Conservation (phyloP, 116 monocot species). For the Posidonia oceanica region DNA sequence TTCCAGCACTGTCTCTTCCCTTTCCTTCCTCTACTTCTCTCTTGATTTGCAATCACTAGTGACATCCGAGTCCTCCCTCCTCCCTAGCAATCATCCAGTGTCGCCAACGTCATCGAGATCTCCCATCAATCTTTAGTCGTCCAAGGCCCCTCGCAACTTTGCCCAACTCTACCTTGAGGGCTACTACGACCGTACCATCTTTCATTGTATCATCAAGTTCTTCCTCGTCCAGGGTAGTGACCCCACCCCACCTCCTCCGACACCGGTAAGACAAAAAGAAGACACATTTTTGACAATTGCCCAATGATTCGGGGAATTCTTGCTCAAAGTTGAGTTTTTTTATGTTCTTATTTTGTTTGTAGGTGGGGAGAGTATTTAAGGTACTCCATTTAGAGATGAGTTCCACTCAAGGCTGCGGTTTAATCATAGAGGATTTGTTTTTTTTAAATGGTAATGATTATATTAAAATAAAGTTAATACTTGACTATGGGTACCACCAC, state of each 20-base stretch:
- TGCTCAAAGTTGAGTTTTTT: not conserved
- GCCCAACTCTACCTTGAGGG: slow-evolving; percentile 93
- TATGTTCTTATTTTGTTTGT: slow-evolving; percentile 9
- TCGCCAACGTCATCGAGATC: no score
- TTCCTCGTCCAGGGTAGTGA: slow-evolving; percentile 91
- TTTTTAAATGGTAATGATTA: no score
- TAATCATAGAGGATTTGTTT: slow-evolving; percentile 95
- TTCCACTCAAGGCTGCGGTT: slow-evolving; percentile 86
- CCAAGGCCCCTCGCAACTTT: slow-evolving; percentile 91
- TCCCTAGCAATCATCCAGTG: no score
- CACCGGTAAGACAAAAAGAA: slow-evolving; percentile 38
- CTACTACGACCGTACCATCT: slow-evolving; percentile 81
- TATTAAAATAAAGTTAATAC: no score
- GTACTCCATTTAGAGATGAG: slow-evolving; percentile 68
- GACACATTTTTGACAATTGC: not conserved
- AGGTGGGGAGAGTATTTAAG: slow-evolving; percentile 97
- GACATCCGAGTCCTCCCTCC: no score
- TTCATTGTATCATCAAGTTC: slow-evolving; percentile 88
- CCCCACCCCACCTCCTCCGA: slow-evolving; percentile 88
- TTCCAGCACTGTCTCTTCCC: no score
- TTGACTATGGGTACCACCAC: no score
- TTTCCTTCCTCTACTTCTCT: no score
- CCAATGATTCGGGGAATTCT: not conserved
- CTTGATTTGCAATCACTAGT: no score
- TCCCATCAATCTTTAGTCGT: no score